These are phyloP conservation scores for Candida anglica DNA, from an alignment of 805 yeast genomes.

Conservation along the genomic window DNA sequence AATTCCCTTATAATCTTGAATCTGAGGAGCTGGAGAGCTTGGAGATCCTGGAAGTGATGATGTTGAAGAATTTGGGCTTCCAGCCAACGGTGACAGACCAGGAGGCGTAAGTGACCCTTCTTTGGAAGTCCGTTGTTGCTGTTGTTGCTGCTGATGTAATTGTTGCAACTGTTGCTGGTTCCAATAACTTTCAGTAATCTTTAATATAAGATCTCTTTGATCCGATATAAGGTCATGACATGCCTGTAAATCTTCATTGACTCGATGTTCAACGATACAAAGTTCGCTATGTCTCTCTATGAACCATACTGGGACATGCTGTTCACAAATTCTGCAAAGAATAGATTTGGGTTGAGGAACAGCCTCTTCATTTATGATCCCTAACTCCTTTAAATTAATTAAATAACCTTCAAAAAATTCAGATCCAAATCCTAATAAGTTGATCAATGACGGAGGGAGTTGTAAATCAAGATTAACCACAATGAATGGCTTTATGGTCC, in stretches of 20 bases:
- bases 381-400: slow-evolving; percentile 57
- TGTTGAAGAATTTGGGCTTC: slow-evolving; percentile 9
- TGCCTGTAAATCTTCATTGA: slow-evolving; percentile 69
- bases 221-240: slow-evolving; percentile 76
- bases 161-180: slow-evolving; percentile 11
- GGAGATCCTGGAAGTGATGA: slow-evolving; percentile 15
- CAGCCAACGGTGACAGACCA: slow-evolving; percentile 6
- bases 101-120: slow-evolving; percentile 11
- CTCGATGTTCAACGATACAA: slow-evolving; percentile 80
- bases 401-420: slow-evolving; percentile 77
- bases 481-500: slow-evolving; percentile 81
- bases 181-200: slow-evolving; percentile 38
- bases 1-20: slow-evolving; percentile 54
- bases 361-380: slow-evolving; percentile 56
- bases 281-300: slow-evolving; percentile 85
- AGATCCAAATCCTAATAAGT: slow-evolving; percentile 83
- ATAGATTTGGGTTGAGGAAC: slow-evolving; percentile 80
- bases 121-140: slow-evolving; percentile 12
- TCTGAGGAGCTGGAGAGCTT: slow-evolving; percentile 9
- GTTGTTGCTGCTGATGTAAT: slow-evolving; percentile 10
- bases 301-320: slow-evolving; percentile 93
- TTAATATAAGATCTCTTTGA: slow-evolving; percentile 51
- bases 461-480: slow-evolving; percentile 63
- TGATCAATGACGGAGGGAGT: slow-evolving; percentile 65
- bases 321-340: slow-evolving; percentile 90